Percentiles rank a stretch among this genome's conserved stretches.
Evolutionary conservation across 1,284 basidiomycete species (phyloP).

Genomic region (Cutaneotrichosporon daszewskae): DNA sequence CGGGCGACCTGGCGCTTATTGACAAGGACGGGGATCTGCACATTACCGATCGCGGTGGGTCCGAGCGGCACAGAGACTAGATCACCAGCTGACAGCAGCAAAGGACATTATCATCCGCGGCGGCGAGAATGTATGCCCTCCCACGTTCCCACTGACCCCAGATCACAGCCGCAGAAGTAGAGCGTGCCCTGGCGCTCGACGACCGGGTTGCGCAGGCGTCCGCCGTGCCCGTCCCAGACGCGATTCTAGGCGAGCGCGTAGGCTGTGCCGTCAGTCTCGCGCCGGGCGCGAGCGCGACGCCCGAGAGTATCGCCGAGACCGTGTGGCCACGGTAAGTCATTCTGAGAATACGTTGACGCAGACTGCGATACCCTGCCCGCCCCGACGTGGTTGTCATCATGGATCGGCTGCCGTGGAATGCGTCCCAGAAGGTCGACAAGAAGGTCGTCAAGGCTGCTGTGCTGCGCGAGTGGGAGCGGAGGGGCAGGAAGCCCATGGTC

Average conservation of each 20-base stretch:
- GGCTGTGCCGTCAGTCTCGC: slow-evolving; percentile 31
- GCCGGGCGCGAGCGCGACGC: slow-evolving; percentile 5
- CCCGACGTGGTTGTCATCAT: slow-evolving; percentile 10
- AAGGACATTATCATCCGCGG: slow-evolving; percentile 43
- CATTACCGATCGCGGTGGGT: background rate
- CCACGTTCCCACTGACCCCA: no score
- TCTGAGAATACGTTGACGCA: background rate
- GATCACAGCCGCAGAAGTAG: slow-evolving; percentile 38
- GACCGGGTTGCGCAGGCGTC: slow-evolving; percentile 32
- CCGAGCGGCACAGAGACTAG: background rate
- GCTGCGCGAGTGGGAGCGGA: slow-evolving; percentile 8
- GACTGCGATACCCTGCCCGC: slow-evolving; percentile 10
- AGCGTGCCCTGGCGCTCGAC: slow-evolving; percentile 37
- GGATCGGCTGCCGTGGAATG: slow-evolving; percentile 14
- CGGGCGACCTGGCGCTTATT: slow-evolving; percentile 36
- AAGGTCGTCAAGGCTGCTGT: slow-evolving; percentile 16
- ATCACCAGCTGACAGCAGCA: slow-evolving; percentile 19
- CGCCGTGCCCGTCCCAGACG: slow-evolving; percentile 34
- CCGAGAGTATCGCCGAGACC: slow-evolving; percentile 2
- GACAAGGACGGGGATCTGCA: slow-evolving; percentile 37
- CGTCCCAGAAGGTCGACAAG: slow-evolving; percentile 15
- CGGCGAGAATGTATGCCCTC: slow-evolving; percentile 30
- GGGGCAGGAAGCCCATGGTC: slow-evolving; percentile 12
- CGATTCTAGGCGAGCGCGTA: slow-evolving; percentile 36
- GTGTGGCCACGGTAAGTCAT: background rate